Evolutionary conservation across 768 basidiomycete species (phyloP).

Genomic region (Dendrothele bispora): DNA sequence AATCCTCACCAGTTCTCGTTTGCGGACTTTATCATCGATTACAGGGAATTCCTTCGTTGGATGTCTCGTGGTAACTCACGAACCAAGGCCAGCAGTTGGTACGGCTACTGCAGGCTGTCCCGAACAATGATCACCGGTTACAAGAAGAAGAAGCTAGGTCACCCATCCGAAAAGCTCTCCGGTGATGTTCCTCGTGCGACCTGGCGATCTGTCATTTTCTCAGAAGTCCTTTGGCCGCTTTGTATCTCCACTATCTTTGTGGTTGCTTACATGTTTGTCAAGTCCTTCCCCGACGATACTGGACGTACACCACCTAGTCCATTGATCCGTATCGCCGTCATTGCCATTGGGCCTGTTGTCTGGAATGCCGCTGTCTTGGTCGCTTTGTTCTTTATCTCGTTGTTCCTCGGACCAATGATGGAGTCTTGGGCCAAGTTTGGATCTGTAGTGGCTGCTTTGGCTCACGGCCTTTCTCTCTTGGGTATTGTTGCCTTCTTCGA

Average conservation of each 20-base stretch:
- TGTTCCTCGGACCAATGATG: conserved; percentile 91
- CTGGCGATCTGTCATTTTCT: conserved; percentile 81
- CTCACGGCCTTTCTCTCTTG: conserved; percentile 79
- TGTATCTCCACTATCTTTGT: conserved; percentile 75
- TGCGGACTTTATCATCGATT: conserved; percentile 97
- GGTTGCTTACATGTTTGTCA: conserved; percentile 89
- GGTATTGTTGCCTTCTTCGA: conserved; percentile 92
- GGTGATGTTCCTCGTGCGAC: conserved; percentile 90
- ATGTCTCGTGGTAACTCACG: conserved; percentile 99
- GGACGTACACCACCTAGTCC: conserved; percentile 77
- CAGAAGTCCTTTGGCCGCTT: conserved; percentile 83
- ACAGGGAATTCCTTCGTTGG: conserved; percentile 97
- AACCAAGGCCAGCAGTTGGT: conserved; percentile 97
- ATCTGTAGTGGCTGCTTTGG: conserved; percentile 88
- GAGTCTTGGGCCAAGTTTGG: conserved; percentile 85
- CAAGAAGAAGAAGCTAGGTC: conserved; percentile 98
- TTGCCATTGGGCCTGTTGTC: conserved; percentile 89
- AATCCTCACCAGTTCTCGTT: conserved; percentile 99
- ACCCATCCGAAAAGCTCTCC: conserved; percentile 96
- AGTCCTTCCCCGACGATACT: conserved; percentile 73
- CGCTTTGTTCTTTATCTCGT: conserved; percentile 84
- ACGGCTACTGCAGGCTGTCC: conserved; percentile 97
- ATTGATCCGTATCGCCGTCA: conserved; percentile 84
- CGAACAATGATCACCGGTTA: conserved; percentile 98
- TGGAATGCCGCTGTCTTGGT: conserved; percentile 93